Base-by-base conservation (phyloP, 495 filamentous ascomycete genomes). In the Penicillium simplicissimum region DNA sequence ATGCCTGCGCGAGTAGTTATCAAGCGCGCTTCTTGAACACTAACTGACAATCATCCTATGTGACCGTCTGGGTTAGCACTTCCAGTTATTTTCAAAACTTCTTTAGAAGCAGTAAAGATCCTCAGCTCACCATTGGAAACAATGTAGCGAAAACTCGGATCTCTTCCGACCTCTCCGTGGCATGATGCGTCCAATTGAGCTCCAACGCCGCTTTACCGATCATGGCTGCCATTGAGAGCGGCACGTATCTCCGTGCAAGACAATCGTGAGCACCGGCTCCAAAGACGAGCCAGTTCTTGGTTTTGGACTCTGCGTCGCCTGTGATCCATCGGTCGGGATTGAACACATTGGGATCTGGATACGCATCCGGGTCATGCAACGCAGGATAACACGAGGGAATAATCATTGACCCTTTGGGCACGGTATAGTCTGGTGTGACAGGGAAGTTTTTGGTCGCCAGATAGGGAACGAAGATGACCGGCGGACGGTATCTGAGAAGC, bases 261-360 rank as follows among this genome's bases (percentile, higher is more conserved):
- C 93, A 98, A 71, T 97, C 96, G 77, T 98, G 93, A 45, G 93
- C 84, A 0, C 93, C 93, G 0, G 91, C 90, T 34, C 93, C 93
- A 67, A 98, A 98, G 2, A 98, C 94, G 25, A 98, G 84, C 83
- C 88, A 98, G 74, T 98, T 98, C 85, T 97, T 97, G 47, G 85
- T 84, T 59, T 92, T 90, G 69, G 90, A 88, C 73, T 96, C 94
- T 3, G 94, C 94, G 65, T 92, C 90, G 13, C 94, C 93, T 3
- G 85, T 84, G 63, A 93, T 89, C 85, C 93, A 98, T 48, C 93
- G 85, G 57, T 98, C 93, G 1, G 93, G 93, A 67, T 82, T 69
- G 66, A 90, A 98, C 19, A 80, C 76, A 67, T 98, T 90, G 1
- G 94, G 93, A 58, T 91, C 84, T 19, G 89, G 82, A 62, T 97